Percentiles rank a stretch among this genome's conserved stretches.
Conservation (phyloP, 2,329 filamentous ascomycete genomes). For the Daldinia eschscholtzii region DNA sequence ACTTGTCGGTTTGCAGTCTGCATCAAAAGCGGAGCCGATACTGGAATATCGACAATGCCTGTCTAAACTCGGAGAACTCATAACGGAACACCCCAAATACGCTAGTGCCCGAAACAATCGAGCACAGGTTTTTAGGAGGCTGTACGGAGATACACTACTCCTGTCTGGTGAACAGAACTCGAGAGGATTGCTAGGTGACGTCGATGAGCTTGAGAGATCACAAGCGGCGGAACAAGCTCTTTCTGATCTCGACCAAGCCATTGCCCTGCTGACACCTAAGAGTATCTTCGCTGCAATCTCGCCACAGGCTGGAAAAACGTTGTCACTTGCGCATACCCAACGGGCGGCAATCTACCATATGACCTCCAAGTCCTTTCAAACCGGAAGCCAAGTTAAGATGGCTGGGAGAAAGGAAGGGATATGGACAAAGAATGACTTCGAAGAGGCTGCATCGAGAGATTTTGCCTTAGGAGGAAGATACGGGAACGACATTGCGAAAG, state of each 20-base stretch:
- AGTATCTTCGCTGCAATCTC: constrained; percentile 68
- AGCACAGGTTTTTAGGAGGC: constrained; percentile 73
- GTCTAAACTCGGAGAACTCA: constrained; percentile 65
- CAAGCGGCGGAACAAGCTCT: constrained; percentile 59
- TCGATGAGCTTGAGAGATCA: constrained; percentile 55
- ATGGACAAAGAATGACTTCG: constrained; percentile 69
- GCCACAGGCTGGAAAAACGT: constrained; percentile 71
- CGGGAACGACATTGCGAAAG: constrained; percentile 74
- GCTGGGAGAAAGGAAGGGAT: constrained; percentile 59
- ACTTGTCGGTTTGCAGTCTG: constrained; percentile 59
- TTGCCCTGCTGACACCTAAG: constrained; percentile 69
- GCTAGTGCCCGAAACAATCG: constrained; percentile 81
- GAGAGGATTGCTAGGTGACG: constrained; percentile 58
- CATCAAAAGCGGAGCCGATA: constrained; percentile 56
- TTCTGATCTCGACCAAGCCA: constrained; percentile 68
- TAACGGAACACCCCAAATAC: constrained; percentile 72
- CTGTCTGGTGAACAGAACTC: constrained; percentile 56
- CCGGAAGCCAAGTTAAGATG: constrained; percentile 55
- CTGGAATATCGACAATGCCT: constrained; percentile 63
- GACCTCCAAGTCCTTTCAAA: constrained; percentile 64
- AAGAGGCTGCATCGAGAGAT: constrained; percentile 72
- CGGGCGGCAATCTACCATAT: constrained; percentile 73
- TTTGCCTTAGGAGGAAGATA: constrained; percentile 74
- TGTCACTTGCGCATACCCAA: constrained; percentile 79
- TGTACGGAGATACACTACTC: constrained; percentile 72